Evolutionary conservation across 2,329 filamentous ascomycete genomes (phyloP), one percentile per base, ranked within the genome.

Genomic region (Cucurbitaria berberidis): DNA sequence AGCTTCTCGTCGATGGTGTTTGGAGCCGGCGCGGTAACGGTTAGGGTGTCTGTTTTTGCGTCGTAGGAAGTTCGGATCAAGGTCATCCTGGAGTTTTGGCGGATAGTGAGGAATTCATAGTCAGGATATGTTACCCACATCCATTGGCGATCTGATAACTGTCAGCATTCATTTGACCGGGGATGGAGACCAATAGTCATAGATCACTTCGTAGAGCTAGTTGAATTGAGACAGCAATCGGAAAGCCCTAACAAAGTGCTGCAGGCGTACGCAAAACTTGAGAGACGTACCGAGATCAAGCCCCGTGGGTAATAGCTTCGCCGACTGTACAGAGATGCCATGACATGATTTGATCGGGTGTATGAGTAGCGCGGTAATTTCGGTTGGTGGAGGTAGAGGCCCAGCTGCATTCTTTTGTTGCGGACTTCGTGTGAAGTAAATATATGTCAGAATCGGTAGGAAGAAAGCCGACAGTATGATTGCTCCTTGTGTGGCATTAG

Each of bases 281-380:
- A 11, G 3, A 16, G 11, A 49, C 42, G 22, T 66, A 73, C 70
- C 70, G 11, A 88, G 76, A 39, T 85, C 83, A 10, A 88, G 77
- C 0, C 86, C 86, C 3, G 83, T 81, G 40, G 78, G 79, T 29
- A 81, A 76, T 1, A 88, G 75, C 4, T 74, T 77, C 1, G 83
- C 79, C 2, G 77, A 79, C 15, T 79, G 68, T 9, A 88, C 75
- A 35, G 81, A 76, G 60, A 88, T 78, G 9, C 86, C 86, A 40
- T 86, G 84, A 62, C 86, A 88, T 55, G 85, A 88, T 66, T 88
- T 88, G 64, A 88, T 84, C 11, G 86, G 86, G 66, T 88, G 87
- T 62, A 87, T 78, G 50, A 80, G 80, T 10, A 88, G 75, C 3
- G 73, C 74, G n/a, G 75, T 74, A 32, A 82, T 74, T 41, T 78